A percentile compares a stretch with the other conserved stretches of the same genome.
These are phyloP conservation scores for Craterostigma plantagineum DNA, from an alignment of 257 asterid species.

Conservation along the genomic window DNA sequence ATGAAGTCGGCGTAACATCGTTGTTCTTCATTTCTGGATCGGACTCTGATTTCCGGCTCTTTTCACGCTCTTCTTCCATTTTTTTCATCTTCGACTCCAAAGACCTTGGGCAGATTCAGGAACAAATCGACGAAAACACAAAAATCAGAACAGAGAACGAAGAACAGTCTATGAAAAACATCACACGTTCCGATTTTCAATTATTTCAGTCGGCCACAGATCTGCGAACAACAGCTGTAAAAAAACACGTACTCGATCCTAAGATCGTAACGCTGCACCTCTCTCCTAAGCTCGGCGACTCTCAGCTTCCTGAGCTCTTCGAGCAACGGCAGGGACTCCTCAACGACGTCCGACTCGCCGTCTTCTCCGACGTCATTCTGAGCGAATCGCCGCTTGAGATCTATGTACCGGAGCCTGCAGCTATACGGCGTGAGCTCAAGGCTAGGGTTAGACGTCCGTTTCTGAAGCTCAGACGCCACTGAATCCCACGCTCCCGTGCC, in stretches of 20 bases:
- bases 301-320: constrained; percentile 64
- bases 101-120: constrained; percentile 22
- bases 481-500: constrained; percentile 59
- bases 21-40: constrained; percentile 28
- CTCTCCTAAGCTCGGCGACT: constrained; percentile 63
- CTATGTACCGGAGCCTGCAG: constrained; percentile 33
- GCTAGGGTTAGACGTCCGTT: constrained; percentile 24
- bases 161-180: background rate
- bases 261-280: constrained; percentile 72
- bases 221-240: constrained; percentile 9
- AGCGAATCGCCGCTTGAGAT: constrained; percentile 36
- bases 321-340: constrained; percentile 29
- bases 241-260: constrained; percentile 58
- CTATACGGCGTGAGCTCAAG: constrained; percentile 20
- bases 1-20: constrained; percentile 12
- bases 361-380: constrained; percentile 17
- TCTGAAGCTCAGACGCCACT: constrained; percentile 49
- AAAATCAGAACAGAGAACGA: background rate
- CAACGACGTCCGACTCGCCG: constrained; percentile 22
- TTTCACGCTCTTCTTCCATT: constrained; percentile 52
- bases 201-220: constrained; percentile 11
- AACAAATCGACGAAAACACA: constrained; percentile 11
- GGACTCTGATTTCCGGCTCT: constrained; percentile 21
- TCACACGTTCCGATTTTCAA: constrained; percentile 15
- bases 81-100: constrained; percentile 42